Evolutionary conservation across 345 rosid species (phyloP), one percentile per base, ranked within the genome.

Genomic region (Murraya koenigii): DNA sequence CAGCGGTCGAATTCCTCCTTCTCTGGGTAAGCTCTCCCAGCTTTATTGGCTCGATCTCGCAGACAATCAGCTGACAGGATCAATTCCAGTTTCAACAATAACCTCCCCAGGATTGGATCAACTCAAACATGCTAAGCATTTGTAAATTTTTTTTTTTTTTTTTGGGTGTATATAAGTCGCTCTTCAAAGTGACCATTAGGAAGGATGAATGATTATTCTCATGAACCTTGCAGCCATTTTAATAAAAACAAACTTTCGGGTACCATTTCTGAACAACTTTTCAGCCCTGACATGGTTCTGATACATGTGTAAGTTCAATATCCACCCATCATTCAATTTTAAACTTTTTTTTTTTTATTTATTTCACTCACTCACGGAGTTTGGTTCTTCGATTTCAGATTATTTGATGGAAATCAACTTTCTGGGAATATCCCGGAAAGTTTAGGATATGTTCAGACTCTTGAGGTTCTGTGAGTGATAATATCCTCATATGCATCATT

Each of bases 391-490:
- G 9, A 80, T 77, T 55, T 75, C 82, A 94, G 98, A 71, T 81
- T 94, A 72, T 89, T 96, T 66, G 97, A 96, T 78, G 92, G 95
- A 60, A 96, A 92, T 80, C 88, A 82, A 69, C 82, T 96, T 64
- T 85, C 75, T 26, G 98, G 97, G 69, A 68, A 71, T n/a, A 88
- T 96, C 75, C 98, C 99, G 1, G 41, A 89, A 52, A 71, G 95
- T 17, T 52, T 94, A 80, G 97, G 90, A 83, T 83, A 65, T 0
- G 89, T 96, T 84, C 90, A 84, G 89, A 89, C 95, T 20, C 97
- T 96, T 41, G 99, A 96, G 86, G 97, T 89, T 91, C 95, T 94
- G 98, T 96, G 88, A 96, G 99, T 96, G 75, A 78, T 55, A 65
- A 58, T 35, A 33, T 60, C 65, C 41, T 4, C 36, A 44, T 19